Evolutionary conservation across 352 stramenopile species (phyloP).

Genomic region (Globisporangium solare): DNA sequence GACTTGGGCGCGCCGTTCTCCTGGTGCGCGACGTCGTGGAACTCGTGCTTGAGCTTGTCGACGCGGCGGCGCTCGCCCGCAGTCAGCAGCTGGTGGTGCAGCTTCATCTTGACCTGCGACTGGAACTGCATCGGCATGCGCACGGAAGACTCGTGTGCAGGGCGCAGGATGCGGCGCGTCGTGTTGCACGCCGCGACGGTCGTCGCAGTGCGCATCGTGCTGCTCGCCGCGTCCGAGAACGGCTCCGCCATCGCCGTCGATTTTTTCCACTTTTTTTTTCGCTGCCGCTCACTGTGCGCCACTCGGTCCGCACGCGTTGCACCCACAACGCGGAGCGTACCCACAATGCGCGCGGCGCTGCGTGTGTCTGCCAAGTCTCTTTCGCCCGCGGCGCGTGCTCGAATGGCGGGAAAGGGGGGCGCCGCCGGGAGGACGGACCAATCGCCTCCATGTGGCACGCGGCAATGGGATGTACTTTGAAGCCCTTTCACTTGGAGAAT

Average conservation of each 20-base stretch:
- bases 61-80: conserved; percentile 23
- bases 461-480: too few species aligned
- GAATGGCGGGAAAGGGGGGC: too few species aligned
- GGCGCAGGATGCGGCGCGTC: conserved; percentile 4
- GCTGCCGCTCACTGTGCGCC: too few species aligned
- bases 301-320: not conserved
- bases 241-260: not conserved
- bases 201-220: not conserved
- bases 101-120: conserved; percentile 17
- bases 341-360: too few species aligned
- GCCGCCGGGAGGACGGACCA: too few species aligned
- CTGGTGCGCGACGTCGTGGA: conserved; percentile 32
- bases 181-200: conserved; percentile 3
- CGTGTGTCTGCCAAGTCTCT: too few species aligned
- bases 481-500: conserved; percentile 6
- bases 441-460: too few species aligned
- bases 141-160: not conserved
- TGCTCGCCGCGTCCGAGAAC: not conserved
- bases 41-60: conserved; percentile 25
- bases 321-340: not conserved
- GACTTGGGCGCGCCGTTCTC: conserved; percentile 49
- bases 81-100: conserved; percentile 14
- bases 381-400: too few species aligned
- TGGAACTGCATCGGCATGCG: conserved; percentile 12
- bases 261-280: too few species aligned